These are phyloP conservation scores for Penicillium sp. DNA, from an alignment of 2,329 filamentous ascomycete species.

Conservation along the genomic window DNA sequence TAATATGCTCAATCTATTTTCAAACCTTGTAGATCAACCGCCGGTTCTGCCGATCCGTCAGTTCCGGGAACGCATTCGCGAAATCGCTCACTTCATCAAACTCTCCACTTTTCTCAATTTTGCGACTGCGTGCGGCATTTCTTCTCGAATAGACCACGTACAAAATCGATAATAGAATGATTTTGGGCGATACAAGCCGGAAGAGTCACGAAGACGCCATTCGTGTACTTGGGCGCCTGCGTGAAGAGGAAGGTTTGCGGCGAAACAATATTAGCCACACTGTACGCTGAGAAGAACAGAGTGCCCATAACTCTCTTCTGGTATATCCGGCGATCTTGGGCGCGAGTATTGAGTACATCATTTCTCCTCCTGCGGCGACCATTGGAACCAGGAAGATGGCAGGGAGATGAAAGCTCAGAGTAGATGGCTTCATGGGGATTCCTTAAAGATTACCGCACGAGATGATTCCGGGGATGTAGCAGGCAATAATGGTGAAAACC, in stretches of 20 bases:
- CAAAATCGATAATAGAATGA: constrained; percentile 4
- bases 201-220: constrained; percentile 11
- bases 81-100: constrained; percentile 8
- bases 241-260: constrained; percentile 20
- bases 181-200: constrained; percentile 4
- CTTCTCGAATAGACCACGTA: constrained; percentile 5
- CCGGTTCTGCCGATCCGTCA: constrained; percentile 11
- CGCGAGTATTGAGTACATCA: constrained; percentile 12
- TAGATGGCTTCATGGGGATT: not conserved
- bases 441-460: not conserved
- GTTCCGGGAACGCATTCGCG: constrained; percentile 9
- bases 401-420: not conserved
- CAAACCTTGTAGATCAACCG: constrained; percentile 3
- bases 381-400: constrained; percentile 4
- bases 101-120: not conserved
- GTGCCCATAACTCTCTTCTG: constrained; percentile 20
- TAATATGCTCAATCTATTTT: not conserved
- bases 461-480: constrained; percentile 4
- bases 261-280: constrained; percentile 22
- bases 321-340: constrained; percentile 27
- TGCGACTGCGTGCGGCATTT: constrained; percentile 1
- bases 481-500: not conserved
- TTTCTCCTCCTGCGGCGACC: constrained; percentile 4
- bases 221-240: constrained; percentile 19
- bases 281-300: constrained; percentile 21